Evolutionary conservation across 2,329 filamentous ascomycete genomes (phyloP).

Genomic region (Alternaria triticimaculans): DNA sequence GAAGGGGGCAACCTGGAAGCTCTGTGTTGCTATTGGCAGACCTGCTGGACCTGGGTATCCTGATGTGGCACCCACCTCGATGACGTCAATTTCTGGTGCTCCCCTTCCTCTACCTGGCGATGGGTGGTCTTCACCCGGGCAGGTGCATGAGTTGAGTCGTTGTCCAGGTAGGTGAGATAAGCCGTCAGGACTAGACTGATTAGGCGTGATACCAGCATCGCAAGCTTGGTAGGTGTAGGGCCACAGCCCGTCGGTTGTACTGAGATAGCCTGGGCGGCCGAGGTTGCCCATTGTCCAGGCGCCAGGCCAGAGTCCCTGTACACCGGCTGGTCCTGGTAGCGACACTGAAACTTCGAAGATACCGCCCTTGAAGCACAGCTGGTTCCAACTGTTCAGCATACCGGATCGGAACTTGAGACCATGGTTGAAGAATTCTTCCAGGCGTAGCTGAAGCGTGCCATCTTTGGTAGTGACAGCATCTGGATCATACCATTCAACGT

Average conservation of each 20-base stretch:
- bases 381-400: constrained; percentile 62
- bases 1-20: constrained; percentile 58
- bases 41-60: constrained; percentile 35
- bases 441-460: constrained; percentile 54
- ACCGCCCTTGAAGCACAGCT: constrained; percentile 62
- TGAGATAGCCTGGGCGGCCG: constrained; percentile 59
- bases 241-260: constrained; percentile 62
- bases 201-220: constrained; percentile 58
- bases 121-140: constrained; percentile 55
- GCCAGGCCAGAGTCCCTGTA: constrained; percentile 61
- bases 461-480: constrained; percentile 59
- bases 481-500: constrained; percentile 61
- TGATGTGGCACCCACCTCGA: constrained; percentile 55
- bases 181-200: constrained; percentile 55
- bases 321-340: constrained; percentile 58
- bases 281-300: constrained; percentile 64
- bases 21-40: constrained; percentile 57
- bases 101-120: constrained; percentile 56
- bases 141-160: constrained; percentile 54
- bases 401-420: constrained; percentile 57
- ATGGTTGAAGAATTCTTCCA: constrained; percentile 57
- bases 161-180: constrained; percentile 54
- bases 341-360: constrained; percentile 61
- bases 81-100: constrained; percentile 58
- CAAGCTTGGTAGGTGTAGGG: constrained; percentile 62